phyloP scores from a whole-genome alignment of 2,329 filamentous ascomycete genomes.

The Eurotiales sp. region DNA sequence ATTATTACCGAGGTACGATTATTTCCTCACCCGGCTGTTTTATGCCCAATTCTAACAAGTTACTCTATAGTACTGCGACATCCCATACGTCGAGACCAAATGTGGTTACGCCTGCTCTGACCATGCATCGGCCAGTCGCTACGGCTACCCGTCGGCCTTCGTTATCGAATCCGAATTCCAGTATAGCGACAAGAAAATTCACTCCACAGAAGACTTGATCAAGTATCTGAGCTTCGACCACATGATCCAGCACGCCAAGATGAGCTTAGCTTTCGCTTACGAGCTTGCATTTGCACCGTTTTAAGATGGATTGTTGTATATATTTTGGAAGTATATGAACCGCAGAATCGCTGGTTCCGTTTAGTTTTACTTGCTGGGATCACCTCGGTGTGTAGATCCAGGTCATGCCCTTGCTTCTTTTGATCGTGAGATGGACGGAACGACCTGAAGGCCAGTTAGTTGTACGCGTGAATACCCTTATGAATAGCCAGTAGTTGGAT shows the following conservation, averaged over 20 bases:
- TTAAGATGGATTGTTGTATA: slow-evolving; percentile 21
- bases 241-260: slow-evolving; percentile 83
- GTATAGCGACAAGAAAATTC: slow-evolving; percentile 65
- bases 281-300: slow-evolving; percentile 78
- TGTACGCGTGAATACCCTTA: no score
- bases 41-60: background rate
- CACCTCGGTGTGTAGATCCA: background rate
- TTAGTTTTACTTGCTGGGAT: no score
- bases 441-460: no score
- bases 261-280: slow-evolving; percentile 79
- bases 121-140: slow-evolving; percentile 63
- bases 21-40: background rate
- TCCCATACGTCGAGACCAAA: slow-evolving; percentile 82
- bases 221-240: slow-evolving; percentile 76
- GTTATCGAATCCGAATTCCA: slow-evolving; percentile 61
- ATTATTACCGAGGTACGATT: slow-evolving; percentile 64
- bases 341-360: no score
- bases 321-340: no score
- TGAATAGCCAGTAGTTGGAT: no score
- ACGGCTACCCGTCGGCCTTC: slow-evolving; percentile 63
- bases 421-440: no score
- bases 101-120: slow-evolving; percentile 82
- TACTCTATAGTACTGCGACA: slow-evolving; percentile 71
- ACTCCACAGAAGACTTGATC: slow-evolving; percentile 68
- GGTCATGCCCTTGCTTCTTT: background rate